These are phyloP conservation scores for Sedum album DNA, from an alignment of 164 flowering plant genomes.

Conservation along the genomic window DNA sequence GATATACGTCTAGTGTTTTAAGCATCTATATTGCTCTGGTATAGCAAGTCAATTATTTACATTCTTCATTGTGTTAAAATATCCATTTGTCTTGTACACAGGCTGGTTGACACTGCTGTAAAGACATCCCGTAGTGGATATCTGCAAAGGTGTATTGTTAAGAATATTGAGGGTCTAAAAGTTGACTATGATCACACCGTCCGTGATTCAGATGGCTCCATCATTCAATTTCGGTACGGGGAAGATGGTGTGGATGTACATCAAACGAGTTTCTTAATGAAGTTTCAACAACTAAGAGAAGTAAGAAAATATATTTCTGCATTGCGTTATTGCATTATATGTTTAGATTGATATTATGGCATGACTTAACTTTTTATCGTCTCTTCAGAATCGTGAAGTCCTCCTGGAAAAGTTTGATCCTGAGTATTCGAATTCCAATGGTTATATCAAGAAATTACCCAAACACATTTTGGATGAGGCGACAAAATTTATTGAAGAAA, in stretches of 20 bases:
- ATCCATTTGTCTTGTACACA: conserved; percentile 18
- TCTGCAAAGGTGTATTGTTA: conserved; percentile 85
- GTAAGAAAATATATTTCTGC: conserved; percentile 30
- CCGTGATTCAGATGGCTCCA: conserved; percentile 93
- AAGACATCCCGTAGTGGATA: conserved; percentile 99
- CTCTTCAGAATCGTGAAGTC: conserved; percentile 53
- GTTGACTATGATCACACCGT: conserved; percentile 86
- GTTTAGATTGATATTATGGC: neutral
- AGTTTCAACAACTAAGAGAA: conserved; percentile 47
- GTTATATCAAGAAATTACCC: conserved; percentile 50
- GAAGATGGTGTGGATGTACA: conserved; percentile 98
- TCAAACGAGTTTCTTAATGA: conserved; percentile 53
- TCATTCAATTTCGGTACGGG: conserved; percentile 80
- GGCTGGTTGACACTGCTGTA: conserved; percentile 96
- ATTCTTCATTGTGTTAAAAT: conserved; percentile 4
- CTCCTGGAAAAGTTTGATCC: conserved; percentile 27
- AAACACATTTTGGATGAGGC: conserved; percentile 33
- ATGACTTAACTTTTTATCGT: neutral
- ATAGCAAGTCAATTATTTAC: neutral
- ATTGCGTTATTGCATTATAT: neutral
- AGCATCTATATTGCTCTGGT: neutral
- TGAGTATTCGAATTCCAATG: conserved; percentile 28
- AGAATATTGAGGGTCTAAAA: conserved; percentile 79
- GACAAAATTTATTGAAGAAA: conserved; percentile 19
- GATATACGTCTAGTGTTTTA: neutral